A percentile compares a stretch with the other conserved stretches of the same genome.
Conservation (phyloP, 164 flowering plant genomes). For the Macadamia integrifolia region DNA sequence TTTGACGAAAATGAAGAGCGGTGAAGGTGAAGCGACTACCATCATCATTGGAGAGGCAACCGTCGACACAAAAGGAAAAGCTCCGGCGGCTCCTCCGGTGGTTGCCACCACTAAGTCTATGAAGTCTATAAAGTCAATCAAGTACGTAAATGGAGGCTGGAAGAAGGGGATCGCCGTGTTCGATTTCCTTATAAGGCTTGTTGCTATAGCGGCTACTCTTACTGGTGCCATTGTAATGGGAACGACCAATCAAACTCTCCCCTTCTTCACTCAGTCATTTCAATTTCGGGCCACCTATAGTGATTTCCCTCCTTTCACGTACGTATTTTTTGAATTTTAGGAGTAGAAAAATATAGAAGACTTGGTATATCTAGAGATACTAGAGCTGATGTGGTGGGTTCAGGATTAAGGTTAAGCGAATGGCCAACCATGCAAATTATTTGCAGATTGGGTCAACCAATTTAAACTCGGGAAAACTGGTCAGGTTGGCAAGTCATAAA, state of each 20-base stretch:
- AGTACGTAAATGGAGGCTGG: constrained; percentile 25
- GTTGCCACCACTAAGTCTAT: constrained; percentile 16
- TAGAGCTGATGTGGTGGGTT: no score
- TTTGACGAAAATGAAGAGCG: constrained; percentile 22
- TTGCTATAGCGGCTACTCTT: constrained; percentile 42
- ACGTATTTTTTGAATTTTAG: constrained; percentile 12
- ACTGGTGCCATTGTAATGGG: constrained; percentile 69
- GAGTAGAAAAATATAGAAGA: no score
- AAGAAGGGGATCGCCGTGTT: constrained; percentile 54
- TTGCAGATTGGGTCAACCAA: no score
- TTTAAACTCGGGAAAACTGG: no score
- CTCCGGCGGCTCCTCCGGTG: constrained; percentile 13
- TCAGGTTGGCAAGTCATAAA: no score
- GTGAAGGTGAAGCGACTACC: constrained; percentile 31
- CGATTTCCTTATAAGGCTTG: constrained; percentile 60
- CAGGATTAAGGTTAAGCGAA: no score
- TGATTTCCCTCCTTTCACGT: constrained; percentile 70
- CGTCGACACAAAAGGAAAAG: constrained; percentile 29
- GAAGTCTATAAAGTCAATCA: constrained; percentile 11
- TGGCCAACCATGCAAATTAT: no score
- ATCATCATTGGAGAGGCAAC: constrained; percentile 35
- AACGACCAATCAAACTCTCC: constrained; percentile 69
- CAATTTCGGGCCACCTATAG: constrained; percentile 75
- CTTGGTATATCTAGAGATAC: no score
- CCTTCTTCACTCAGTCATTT: constrained; percentile 83